Evolutionary conservation across 2,329 filamentous ascomycete species (phyloP), one percentile per base, ranked within the genome.

Genomic region (Metarhizium robertsii): DNA sequence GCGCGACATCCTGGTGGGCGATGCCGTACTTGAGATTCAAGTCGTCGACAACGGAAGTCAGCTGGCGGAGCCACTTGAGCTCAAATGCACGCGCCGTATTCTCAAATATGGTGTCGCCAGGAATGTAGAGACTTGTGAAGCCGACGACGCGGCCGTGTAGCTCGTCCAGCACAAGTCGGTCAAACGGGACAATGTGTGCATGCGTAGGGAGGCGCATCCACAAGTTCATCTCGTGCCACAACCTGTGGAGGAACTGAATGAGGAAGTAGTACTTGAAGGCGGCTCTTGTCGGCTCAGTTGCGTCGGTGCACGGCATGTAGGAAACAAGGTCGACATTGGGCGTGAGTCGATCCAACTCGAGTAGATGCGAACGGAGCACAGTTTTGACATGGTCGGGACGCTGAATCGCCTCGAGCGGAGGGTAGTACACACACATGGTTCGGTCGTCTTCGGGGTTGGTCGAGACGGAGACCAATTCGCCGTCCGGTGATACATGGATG

Each of bases 1-100:
- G 56, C 3, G 66, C 64, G 53, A 75, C 62, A 55, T 73, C 71
- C 55, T 71, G 66, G 59, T 75, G 72, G 36, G 62, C 58, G 51
- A 74, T 66, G 36, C 71, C 70, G 42, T 67, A 57, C 38, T 65
- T 55, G 13, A 73, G 59, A 53, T 74, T 73, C 42, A 74, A 60
- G 36, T 67, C 64, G 55, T 74, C 71, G 8, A 73, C 63, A 61
- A 61, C 48, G 36, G 55, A 56, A 65, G 36, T 45, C 38, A 43
- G 50, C 50, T 45, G 50, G 20, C 50, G 50, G 18, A 52, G 50
- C 38, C 38, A 45, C 50, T 52, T 14, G 38, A 52, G 36, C 36
- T 32, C 32, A 18, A 45, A 52, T 18, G n/a, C 13, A 1, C 38
- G 50, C 34, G 34, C 42, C 38, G 14, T 30, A 32, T 52, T 69